A percentile compares a stretch with the other conserved stretches of the same genome.
These are phyloP conservation scores for Aspergillus unguis DNA, from an alignment of 2,329 filamentous ascomycete species.

Conservation along the genomic window DNA sequence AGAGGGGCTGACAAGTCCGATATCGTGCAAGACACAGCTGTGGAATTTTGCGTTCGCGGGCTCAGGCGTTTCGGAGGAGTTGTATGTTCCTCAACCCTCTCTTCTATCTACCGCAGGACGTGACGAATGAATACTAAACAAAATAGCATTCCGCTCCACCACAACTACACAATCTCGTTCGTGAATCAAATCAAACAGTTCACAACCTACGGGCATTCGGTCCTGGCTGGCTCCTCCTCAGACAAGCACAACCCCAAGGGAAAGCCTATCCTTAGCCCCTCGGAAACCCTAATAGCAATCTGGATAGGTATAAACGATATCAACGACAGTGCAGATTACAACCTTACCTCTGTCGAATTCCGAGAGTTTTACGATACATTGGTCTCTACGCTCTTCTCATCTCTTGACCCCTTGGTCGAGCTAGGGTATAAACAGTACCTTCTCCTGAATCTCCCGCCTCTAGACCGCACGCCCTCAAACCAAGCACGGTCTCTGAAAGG, in stretches of 20 bases:
- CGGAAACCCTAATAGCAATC: conserved; percentile 44
- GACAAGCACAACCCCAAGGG: conserved; percentile 15
- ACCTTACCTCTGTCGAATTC: conserved; percentile 36
- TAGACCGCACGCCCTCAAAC: conserved; percentile 46
- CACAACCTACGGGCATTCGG: conserved; percentile 43
- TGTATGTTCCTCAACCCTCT: conserved; percentile 25
- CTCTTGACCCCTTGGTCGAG: conserved; percentile 32
- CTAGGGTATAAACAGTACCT: conserved; percentile 48
- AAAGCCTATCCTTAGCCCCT: conserved; percentile 22
- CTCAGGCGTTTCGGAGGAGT: conserved; percentile 47
- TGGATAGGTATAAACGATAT: conserved; percentile 60
- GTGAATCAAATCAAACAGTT: conserved; percentile 53
- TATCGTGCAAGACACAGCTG: conserved; percentile 46
- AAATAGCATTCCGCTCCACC: conserved; percentile 48
- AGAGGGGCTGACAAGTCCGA: conserved; percentile 43
- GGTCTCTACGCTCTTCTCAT: conserved; percentile 26
- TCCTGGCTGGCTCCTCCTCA: conserved; percentile 24
- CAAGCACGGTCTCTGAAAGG: conserved; percentile 21
- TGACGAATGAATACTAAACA: neutral
- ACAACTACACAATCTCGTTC: conserved; percentile 50
- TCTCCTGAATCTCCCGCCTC: conserved; percentile 52
- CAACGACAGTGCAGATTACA: conserved; percentile 47
- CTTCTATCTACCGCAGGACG: neutral
- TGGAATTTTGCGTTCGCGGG: conserved; percentile 59
- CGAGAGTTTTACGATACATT: conserved; percentile 45